Percentiles rank a stretch among this genome's conserved stretches.
These are phyloP conservation scores for Kluyveromyces wickerhamii DNA, from an alignment of 805 yeast genomes.

Conservation along the genomic window DNA sequence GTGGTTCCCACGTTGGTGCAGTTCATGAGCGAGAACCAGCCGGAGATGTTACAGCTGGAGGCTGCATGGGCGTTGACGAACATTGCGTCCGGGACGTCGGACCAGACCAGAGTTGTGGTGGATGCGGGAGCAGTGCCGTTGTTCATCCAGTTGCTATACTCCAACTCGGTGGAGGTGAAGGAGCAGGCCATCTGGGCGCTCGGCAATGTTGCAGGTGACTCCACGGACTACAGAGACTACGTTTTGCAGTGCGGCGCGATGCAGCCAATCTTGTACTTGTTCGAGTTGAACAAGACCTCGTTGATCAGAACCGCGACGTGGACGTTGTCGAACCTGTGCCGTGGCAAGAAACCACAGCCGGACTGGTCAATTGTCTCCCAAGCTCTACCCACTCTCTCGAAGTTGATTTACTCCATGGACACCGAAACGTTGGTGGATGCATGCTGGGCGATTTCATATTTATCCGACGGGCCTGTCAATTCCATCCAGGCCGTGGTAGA, in stretches of 20 bases:
- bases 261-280: slow-evolving; percentile 74
- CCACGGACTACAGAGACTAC: slow-evolving; percentile 80
- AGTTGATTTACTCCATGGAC: slow-evolving; percentile 83
- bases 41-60: slow-evolving; percentile 86
- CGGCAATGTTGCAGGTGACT: slow-evolving; percentile 98
- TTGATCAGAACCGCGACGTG: slow-evolving; percentile 94
- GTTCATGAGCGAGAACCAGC: slow-evolving; percentile 69
- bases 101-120: slow-evolving; percentile 84
- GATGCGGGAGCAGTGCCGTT: slow-evolving; percentile 91
- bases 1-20: slow-evolving; percentile 87
- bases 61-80: slow-evolving; percentile 99
- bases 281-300: slow-evolving; percentile 78
- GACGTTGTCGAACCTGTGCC: slow-evolving; percentile 93
- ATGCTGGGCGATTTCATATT: slow-evolving; percentile 96
- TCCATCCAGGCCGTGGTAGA: slow-evolving; percentile 96
- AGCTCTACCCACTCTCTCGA: slow-evolving; percentile 87
- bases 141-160: slow-evolving; percentile 73
- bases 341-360: slow-evolving; percentile 95
- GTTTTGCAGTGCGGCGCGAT: slow-evolving; percentile 82
- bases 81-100: slow-evolving; percentile 89
- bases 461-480: slow-evolving; percentile 86
- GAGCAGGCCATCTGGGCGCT: slow-evolving; percentile 99
- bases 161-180: slow-evolving; percentile 82
- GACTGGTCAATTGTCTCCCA: slow-evolving; percentile 83
- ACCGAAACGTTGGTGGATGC: slow-evolving; percentile 94